These are phyloP conservation scores for Colletotrichum australisinense DNA, from an alignment of 2,329 filamentous ascomycete genomes.

Conservation along the genomic window DNA sequence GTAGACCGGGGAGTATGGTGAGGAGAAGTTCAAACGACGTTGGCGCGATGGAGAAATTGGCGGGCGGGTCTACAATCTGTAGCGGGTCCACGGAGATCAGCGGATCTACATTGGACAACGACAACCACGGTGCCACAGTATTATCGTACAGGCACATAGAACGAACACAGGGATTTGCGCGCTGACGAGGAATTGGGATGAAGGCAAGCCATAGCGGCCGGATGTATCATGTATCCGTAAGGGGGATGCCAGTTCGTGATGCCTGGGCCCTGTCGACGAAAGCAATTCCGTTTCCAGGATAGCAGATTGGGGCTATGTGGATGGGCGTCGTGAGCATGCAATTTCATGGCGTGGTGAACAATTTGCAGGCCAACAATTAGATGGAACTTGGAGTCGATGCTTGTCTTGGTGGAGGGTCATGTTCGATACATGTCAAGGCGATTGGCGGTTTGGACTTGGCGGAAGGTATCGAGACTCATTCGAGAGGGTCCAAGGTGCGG, in stretches of 20 bases:
- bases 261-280: not conserved
- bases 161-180: conserved; percentile 5
- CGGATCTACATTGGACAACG: conserved; percentile 24
- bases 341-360: conserved; percentile 7
- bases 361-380: conserved; percentile 7
- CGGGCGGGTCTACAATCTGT: conserved; percentile 9
- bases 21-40: not conserved
- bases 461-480: not conserved
- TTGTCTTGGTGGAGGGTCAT: not conserved
- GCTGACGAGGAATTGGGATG: conserved; percentile 4
- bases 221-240: no score
- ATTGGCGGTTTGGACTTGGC: not conserved
- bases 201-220: conserved; percentile 5
- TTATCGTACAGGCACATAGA: not conserved
- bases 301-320: not conserved
- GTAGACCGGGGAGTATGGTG: not conserved
- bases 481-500: not conserved
- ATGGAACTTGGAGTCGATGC: not conserved
- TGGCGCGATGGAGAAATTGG: not conserved
- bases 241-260: not conserved
- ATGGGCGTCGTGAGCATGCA: not conserved
- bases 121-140: not conserved
- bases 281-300: conserved; percentile 2
- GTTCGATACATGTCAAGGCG: not conserved
- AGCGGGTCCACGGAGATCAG: conserved; percentile 28